phyloP scores from a whole-genome alignment of 495 filamentous ascomycete species.

The Tuber microsphaerosporum region DNA sequence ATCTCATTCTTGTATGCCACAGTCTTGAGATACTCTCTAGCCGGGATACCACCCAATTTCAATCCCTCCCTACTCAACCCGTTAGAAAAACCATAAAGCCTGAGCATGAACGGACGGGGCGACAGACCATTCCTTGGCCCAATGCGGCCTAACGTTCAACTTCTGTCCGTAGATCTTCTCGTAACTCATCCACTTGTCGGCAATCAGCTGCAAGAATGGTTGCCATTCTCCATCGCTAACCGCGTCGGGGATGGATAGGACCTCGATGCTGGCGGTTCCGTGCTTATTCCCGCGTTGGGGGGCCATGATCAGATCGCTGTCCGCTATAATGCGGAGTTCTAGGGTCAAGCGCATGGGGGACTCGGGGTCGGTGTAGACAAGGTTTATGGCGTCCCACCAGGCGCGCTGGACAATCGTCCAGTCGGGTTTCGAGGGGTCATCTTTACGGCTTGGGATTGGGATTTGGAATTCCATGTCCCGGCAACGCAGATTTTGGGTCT shows the following conservation, averaged over 20 bases:
- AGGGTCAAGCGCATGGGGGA: conserved; percentile 49
- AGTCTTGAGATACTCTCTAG: conserved; percentile 44
- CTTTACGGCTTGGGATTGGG: conserved; percentile 43
- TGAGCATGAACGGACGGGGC: neutral
- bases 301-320: conserved; percentile 49
- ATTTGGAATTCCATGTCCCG: conserved; percentile 49
- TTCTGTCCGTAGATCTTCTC: conserved; percentile 37
- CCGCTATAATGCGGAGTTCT: conserved; percentile 51
- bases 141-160: conserved; percentile 49
- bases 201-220: conserved; percentile 46
- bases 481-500: conserved; percentile 50
- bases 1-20: conserved; percentile 47
- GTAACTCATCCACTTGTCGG: conserved; percentile 48
- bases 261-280: conserved; percentile 49
- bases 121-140: conserved; percentile 53
- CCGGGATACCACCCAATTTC: conserved; percentile 38
- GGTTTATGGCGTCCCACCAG: conserved; percentile 51
- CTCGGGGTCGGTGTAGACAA: conserved; percentile 45
- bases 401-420: conserved; percentile 47
- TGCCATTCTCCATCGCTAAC: conserved; percentile 46
- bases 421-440: conserved; percentile 44
- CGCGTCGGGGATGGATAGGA: conserved; percentile 46
- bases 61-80: conserved; percentile 29
- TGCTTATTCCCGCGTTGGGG: conserved; percentile 48
- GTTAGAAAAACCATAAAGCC: neutral